Conservation (phyloP, 2,329 filamentous ascomycete genomes). For the Talaromyces rugulosus region DNA sequence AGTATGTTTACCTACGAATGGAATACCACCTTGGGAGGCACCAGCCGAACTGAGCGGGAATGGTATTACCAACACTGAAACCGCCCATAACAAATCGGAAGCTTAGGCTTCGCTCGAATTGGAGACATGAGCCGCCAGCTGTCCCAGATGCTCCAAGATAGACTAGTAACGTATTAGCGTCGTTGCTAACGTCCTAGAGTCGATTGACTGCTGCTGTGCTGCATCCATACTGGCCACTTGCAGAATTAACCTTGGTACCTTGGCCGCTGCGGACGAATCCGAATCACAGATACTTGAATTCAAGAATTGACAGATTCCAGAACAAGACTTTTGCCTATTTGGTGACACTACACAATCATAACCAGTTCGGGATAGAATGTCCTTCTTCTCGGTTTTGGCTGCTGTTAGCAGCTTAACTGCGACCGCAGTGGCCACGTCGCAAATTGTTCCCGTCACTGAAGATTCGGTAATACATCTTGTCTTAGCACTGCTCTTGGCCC, state of each 20-base stretch:
- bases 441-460: neutral
- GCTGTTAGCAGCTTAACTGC: neutral
- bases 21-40: too few relatives aligned
- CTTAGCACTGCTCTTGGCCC: neutral
- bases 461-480: neutral
- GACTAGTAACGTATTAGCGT: neutral
- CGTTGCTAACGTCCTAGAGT: neutral
- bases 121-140: neutral
- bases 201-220: neutral
- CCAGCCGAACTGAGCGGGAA: too few relatives aligned
- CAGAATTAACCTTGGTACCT: neutral
- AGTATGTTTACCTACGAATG: too few relatives aligned
- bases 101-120: neutral
- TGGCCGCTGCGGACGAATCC: too few relatives aligned
- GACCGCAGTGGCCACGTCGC: neutral
- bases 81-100: neutral
- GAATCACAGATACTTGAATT: neutral
- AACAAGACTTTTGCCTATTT: neutral
- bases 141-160: neutral
- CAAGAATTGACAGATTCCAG: neutral
- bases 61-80: too few relatives aligned
- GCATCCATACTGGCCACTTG: too few relatives aligned
- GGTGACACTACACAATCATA: neutral
- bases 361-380: neutral
- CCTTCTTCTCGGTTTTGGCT: neutral